Percentiles rank a stretch among this genome's conserved stretches.
phyloP scores from a whole-genome alignment of 192 early-diverging fungal genomes.

The Rhizophagus sp. region DNA sequence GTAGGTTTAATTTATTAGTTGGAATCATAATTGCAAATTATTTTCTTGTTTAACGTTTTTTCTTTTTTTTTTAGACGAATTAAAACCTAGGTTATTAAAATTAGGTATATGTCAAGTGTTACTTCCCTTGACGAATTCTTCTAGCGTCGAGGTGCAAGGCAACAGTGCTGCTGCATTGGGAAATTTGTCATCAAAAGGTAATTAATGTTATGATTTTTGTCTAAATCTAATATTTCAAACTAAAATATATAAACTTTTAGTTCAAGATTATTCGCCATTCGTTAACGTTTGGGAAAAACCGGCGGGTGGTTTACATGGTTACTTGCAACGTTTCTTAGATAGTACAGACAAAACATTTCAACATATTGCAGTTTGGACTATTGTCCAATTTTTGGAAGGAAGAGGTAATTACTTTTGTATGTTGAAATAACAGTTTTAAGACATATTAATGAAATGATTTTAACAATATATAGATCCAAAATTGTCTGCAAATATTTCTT shows the following conservation, averaged over 20 bases:
- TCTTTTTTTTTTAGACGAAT: conserved; percentile 48
- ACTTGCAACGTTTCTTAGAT: conserved; percentile 66
- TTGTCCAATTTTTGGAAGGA: conserved; percentile 76
- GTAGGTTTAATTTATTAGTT: conserved; percentile 28
- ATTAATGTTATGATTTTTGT: neutral
- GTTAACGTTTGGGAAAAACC: conserved; percentile 68
- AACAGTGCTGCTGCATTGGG: conserved; percentile 80
- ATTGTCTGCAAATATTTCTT: conserved; percentile 12
- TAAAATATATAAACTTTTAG: conserved; percentile 32
- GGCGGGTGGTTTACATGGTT: conserved; percentile 66
- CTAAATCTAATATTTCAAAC: neutral
- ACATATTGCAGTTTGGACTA: conserved; percentile 85
- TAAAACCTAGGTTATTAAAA: conserved; percentile 64
- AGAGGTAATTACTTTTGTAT: conserved; percentile 32
- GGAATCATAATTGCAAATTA: neutral
- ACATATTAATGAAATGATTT: neutral
- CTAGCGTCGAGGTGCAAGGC: conserved; percentile 69
- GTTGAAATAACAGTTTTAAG: neutral
- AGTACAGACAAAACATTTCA: conserved; percentile 70
- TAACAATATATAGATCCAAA: conserved; percentile 22
- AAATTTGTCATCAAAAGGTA: conserved; percentile 61
- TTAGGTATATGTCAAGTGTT: conserved; percentile 67
- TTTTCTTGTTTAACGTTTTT: neutral
- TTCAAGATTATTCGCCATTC: conserved; percentile 66
- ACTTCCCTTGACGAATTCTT: conserved; percentile 60